phyloP scores from a whole-genome alignment of 495 filamentous ascomycete species.

The Neurospora cerealis region DNA sequence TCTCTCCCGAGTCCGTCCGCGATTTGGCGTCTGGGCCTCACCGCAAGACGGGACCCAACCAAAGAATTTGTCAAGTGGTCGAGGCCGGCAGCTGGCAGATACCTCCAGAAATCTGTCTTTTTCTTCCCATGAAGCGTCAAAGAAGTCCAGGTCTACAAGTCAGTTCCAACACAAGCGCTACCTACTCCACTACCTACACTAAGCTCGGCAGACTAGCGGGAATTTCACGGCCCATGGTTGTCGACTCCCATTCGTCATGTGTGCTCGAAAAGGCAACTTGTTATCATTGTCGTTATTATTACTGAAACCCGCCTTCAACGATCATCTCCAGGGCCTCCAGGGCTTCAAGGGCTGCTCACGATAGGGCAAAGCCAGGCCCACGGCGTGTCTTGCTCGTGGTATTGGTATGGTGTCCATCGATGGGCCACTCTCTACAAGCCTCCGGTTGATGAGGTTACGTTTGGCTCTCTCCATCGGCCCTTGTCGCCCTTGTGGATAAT shows the following conservation, averaged over 20 bases:
- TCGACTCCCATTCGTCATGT: background rate
- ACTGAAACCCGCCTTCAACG: background rate
- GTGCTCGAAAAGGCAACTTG: background rate
- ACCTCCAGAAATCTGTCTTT: background rate
- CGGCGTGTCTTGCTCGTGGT: background rate
- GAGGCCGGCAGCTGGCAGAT: background rate
- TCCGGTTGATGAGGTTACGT: background rate
- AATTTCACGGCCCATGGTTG: background rate
- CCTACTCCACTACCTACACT: background rate
- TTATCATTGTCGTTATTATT: background rate
- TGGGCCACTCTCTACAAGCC: background rate
- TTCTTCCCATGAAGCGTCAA: background rate
- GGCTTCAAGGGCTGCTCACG: background rate
- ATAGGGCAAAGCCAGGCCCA: background rate
- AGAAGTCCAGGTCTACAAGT: background rate
- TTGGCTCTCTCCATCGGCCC: background rate
- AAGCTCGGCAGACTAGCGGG: background rate
- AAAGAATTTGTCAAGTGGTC: background rate
- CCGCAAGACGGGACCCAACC: background rate
- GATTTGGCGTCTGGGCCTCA: background rate
- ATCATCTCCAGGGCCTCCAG: background rate
- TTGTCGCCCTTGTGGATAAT: constrained; percentile 4
- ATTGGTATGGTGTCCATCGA: background rate
- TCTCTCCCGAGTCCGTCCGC: background rate
- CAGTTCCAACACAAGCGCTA: background rate